Percentiles rank a stretch among this genome's conserved stretches.
phyloP scores from a whole-genome alignment of 257 asterid species.

The Gentiana dahurica region DNA sequence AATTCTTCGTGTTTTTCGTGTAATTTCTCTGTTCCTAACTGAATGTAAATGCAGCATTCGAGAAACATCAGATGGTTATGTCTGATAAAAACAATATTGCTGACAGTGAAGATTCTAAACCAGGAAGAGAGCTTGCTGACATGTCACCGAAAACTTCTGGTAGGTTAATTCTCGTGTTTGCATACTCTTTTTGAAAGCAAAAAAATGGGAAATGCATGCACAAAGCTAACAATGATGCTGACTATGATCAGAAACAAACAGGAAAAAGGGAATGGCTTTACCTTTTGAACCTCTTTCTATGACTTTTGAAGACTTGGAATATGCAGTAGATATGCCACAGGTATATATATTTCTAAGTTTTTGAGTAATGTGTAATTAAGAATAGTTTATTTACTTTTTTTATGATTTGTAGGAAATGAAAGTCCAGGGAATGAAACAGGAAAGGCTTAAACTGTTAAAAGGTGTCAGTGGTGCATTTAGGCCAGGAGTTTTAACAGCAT shows the following conservation, averaged over 20 bases:
- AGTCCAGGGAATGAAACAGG: slow-evolving; percentile 9
- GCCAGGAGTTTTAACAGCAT: slow-evolving; percentile 21
- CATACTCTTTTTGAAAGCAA: too few species aligned
- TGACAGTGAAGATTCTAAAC: not conserved
- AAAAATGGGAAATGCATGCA: too few species aligned
- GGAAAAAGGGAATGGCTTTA: slow-evolving; percentile 83
- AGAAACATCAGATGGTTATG: slow-evolving; percentile 32
- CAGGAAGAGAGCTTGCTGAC: slow-evolving; percentile 25
- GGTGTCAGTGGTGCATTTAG: slow-evolving; percentile 21
- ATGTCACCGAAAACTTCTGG: slow-evolving; percentile 2
- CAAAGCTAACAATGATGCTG: not conserved
- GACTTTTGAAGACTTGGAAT: slow-evolving; percentile 63
- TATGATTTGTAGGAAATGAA: slow-evolving; percentile 12
- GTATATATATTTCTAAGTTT: slow-evolving; percentile 25
- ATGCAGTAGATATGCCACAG: slow-evolving; percentile 79
- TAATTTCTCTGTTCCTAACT: not conserved
- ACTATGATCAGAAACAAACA: slow-evolving; percentile 16
- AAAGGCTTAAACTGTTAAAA: slow-evolving; percentile 13
- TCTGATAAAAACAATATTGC: slow-evolving; percentile 5
- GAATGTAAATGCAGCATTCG: slow-evolving; percentile 25
- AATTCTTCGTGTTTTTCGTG: not conserved
- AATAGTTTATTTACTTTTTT: not conserved
- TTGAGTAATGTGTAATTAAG: too few species aligned
- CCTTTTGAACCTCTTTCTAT: slow-evolving; percentile 88
- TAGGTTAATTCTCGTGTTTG: too few species aligned